These are phyloP conservation scores for Cicer arietinum DNA, from an alignment of 306 rosid species.

Conservation along the genomic window DNA sequence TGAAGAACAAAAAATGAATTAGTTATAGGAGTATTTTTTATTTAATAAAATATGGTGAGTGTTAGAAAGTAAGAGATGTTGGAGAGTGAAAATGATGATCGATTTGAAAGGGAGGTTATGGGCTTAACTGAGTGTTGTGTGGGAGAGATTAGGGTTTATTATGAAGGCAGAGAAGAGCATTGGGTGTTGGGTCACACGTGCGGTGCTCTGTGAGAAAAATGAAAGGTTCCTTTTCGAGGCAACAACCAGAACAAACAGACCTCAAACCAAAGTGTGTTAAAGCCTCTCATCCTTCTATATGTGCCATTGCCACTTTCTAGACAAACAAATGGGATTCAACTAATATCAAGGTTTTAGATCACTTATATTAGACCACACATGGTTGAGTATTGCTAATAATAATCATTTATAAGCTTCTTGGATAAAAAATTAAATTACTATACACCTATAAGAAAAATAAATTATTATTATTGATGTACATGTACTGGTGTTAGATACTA, in stretches of 20 bases:
- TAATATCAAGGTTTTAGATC: neutral
- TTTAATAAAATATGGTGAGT: no score
- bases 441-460: no score
- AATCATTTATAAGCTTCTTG: no score
- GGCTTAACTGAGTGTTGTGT: constrained; percentile 38
- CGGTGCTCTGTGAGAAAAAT: constrained; percentile 59
- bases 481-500: no score
- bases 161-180: constrained; percentile 63
- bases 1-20: no score
- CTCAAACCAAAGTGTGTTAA: constrained; percentile 60
- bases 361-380: no score
- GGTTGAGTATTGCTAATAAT: no score
- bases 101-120: constrained; percentile 52
- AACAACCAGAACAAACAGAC: constrained; percentile 69
- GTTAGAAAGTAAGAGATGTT: constrained; percentile 42
- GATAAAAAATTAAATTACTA: no score
- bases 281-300: constrained; percentile 37
- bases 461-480: no score
- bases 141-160: constrained; percentile 59
- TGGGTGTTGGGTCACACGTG: constrained; percentile 96
- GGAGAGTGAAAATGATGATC: constrained; percentile 45
- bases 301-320: neutral
- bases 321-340: neutral
- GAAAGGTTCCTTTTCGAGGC: constrained; percentile 87
- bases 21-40: neutral